Conservation (phyloP, 78 protist species). For the Corallochytrium limacisporum region DNA sequence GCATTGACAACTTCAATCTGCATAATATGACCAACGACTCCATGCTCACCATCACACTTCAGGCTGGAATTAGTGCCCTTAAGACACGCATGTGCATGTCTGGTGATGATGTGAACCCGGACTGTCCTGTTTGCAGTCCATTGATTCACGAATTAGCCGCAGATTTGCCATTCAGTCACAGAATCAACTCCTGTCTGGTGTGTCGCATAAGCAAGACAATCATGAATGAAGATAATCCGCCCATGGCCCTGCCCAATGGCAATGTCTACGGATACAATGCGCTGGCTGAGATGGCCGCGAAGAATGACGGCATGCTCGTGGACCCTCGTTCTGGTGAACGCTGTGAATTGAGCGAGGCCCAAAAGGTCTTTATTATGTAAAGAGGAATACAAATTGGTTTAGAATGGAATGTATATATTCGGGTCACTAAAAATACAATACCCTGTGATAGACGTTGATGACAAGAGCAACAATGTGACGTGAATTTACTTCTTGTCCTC, state of each 20-base stretch:
- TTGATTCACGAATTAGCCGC: conserved; percentile 9
- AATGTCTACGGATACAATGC: conserved; percentile 56
- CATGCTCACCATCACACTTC: conserved; percentile 26
- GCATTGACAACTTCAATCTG: conserved; percentile 29
- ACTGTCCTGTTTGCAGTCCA: conserved; percentile 44
- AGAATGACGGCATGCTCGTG: too few relatives aligned
- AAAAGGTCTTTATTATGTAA: too few relatives aligned
- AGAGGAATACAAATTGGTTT: too few relatives aligned
- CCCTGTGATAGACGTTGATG: too few relatives aligned
- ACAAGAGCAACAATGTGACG: too few relatives aligned
- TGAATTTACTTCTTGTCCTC: too few relatives aligned
- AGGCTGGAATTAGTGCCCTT: conserved; percentile 46
- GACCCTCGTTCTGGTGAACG: too few relatives aligned
- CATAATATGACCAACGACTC: conserved; percentile 17
- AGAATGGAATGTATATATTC: too few relatives aligned
- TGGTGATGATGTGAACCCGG: neutral
- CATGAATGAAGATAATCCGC: conserved; percentile 60
- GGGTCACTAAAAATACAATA: too few relatives aligned
- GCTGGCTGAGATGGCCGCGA: too few relatives aligned
- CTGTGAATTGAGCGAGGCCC: too few relatives aligned
- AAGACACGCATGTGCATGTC: conserved; percentile 31
- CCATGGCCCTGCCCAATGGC: conserved; percentile 68
- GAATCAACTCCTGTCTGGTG: conserved; percentile 36
- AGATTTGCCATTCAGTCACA: conserved; percentile 32
- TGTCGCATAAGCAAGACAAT: conserved; percentile 55